phyloP scores from a whole-genome alignment of 2,329 filamentous ascomycete genomes.

The Macrophomina tecta region DNA sequence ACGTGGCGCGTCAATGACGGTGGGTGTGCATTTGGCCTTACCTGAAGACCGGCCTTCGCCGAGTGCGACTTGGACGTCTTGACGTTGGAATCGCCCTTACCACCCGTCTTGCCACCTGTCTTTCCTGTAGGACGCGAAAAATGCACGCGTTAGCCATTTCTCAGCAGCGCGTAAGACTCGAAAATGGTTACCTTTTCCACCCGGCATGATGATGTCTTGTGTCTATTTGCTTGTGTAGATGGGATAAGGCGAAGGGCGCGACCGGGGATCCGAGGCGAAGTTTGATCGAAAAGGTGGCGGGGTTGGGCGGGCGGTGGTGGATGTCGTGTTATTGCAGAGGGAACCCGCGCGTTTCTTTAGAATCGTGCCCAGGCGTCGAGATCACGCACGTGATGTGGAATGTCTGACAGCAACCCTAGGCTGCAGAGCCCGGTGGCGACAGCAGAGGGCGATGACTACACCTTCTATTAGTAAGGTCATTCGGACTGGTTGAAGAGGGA shows the following conservation, averaged over 20 bases:
- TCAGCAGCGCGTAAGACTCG: constrained; percentile 23
- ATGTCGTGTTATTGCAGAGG: constrained; percentile 21
- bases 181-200: constrained; percentile 83
- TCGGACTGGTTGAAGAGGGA: neutral
- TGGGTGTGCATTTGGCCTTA: constrained; percentile 58
- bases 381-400: constrained; percentile 6
- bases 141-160: constrained; percentile 38
- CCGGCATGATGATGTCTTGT: constrained; percentile 62
- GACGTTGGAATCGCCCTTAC: constrained; percentile 76
- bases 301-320: constrained; percentile 23
- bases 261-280: constrained; percentile 6
- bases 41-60: constrained; percentile 92
- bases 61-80: constrained; percentile 95
- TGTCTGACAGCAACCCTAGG: constrained; percentile 3
- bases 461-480: neutral
- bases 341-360: constrained; percentile 23
- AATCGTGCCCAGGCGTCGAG: constrained; percentile 17
- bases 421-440: constrained; percentile 12
- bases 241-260: constrained; percentile 7
- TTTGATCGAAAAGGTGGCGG: constrained; percentile 7
- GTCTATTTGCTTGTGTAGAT: neutral
- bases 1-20: constrained; percentile 22
- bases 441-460: neutral
- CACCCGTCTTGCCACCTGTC: constrained; percentile 85
- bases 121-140: constrained; percentile 49